Conservation (phyloP, 2,329 filamentous ascomycete species). For the Magnaporthiopsis rhizophila region DNA sequence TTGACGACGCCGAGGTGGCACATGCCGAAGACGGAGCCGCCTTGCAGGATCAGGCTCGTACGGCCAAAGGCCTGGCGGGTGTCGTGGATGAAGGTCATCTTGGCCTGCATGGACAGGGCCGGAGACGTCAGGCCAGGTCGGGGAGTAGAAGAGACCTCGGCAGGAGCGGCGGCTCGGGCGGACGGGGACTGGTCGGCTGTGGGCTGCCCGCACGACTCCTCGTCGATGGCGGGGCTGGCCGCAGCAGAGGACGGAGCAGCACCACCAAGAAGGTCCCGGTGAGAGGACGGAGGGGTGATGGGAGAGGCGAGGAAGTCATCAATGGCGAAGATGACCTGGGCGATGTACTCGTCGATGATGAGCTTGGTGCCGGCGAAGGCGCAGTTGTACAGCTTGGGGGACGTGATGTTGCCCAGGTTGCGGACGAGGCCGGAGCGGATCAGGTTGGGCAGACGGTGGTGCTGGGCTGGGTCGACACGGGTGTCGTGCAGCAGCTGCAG, state of each 20-base stretch:
- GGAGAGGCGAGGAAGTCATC: slow-evolving; percentile 65
- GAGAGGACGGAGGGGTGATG: slow-evolving; percentile 24
- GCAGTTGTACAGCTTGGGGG: slow-evolving; percentile 71
- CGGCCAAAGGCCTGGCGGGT: slow-evolving; percentile 82
- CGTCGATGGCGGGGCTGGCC: neutral
- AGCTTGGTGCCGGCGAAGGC: slow-evolving; percentile 85
- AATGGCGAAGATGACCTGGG: slow-evolving; percentile 73
- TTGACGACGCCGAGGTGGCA: slow-evolving; percentile 89
- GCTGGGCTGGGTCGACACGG: slow-evolving; percentile 41
- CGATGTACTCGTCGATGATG: slow-evolving; percentile 85
- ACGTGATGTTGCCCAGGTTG: slow-evolving; percentile 86
- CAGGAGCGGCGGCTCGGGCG: too few species aligned
- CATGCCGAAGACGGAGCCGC: slow-evolving; percentile 83
- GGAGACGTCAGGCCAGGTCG: neutral
- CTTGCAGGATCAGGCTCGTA: slow-evolving; percentile 78
- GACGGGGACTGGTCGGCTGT: neutral
- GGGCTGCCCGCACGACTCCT: neutral
- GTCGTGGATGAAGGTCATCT: slow-evolving; percentile 51
- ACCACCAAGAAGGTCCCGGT: neutral
- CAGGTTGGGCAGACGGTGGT: slow-evolving; percentile 56
- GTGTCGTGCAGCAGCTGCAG: slow-evolving; percentile 62
- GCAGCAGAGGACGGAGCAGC: neutral
- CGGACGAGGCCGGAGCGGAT: slow-evolving; percentile 72
- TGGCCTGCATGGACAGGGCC: slow-evolving; percentile 2
- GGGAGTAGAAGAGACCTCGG: neutral